A percentile compares a stretch with the other conserved stretches of the same genome.
These are phyloP conservation scores for Zarea fungicola DNA, from an alignment of 2,329 filamentous ascomycete genomes.

Conservation along the genomic window DNA sequence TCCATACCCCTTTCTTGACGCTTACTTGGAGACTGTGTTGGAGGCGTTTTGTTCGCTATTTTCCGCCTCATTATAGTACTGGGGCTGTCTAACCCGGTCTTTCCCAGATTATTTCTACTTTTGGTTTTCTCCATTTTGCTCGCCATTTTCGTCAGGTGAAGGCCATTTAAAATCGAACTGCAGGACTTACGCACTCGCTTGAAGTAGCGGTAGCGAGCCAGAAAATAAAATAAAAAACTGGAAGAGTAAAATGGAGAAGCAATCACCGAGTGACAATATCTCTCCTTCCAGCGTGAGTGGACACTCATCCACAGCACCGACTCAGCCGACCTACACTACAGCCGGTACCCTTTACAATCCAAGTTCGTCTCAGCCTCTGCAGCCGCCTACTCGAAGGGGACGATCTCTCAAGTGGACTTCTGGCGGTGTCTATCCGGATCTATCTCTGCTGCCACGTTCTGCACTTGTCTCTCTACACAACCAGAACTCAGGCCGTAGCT, in stretches of 20 bases:
- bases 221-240: not conserved
- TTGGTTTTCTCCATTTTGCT: slow-evolving; percentile 2
- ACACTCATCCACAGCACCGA: slow-evolving; percentile 19
- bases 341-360: slow-evolving; percentile 53
- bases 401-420: slow-evolving; percentile 39
- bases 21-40: slow-evolving; percentile 7
- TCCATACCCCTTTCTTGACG: not conserved
- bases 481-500: slow-evolving; percentile 20
- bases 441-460: slow-evolving; percentile 33
- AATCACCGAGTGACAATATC: slow-evolving; percentile 22
- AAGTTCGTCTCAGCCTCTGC: slow-evolving; percentile 39
- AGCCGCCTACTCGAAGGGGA: slow-evolving; percentile 47
- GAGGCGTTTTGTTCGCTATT: slow-evolving; percentile 6
- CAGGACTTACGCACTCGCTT: slow-evolving; percentile 7
- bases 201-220: too few relatives aligned
- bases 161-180: slow-evolving; percentile 7
- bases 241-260: slow-evolving; percentile 26
- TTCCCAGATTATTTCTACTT: slow-evolving; percentile 5
- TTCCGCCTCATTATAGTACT: not conserved
- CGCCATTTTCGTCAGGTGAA: slow-evolving; percentile 4
- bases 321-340: slow-evolving; percentile 46
- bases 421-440: slow-evolving; percentile 24
- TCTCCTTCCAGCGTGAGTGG: slow-evolving; percentile 20
- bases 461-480: slow-evolving; percentile 32
- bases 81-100: slow-evolving; percentile 2